These are phyloP conservation scores for Jackrogersella minutella DNA, from an alignment of 495 filamentous ascomycete species.

Conservation along the genomic window DNA sequence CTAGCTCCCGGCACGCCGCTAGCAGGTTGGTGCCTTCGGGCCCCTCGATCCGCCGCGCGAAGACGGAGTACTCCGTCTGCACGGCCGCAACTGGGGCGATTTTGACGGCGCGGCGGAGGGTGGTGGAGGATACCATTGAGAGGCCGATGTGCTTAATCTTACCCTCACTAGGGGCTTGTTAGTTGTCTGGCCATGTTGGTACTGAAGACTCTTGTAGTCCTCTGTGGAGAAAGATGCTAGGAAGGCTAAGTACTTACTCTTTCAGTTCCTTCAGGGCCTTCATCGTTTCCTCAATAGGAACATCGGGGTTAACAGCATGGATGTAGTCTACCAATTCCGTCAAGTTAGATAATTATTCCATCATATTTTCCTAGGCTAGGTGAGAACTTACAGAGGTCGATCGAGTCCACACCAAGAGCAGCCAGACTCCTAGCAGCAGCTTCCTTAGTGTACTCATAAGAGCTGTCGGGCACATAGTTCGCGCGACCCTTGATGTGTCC, in stretches of 20 bases:
- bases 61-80: slow-evolving; percentile 71
- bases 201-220: not conserved
- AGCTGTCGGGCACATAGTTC: slow-evolving; percentile 45
- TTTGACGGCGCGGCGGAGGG: slow-evolving; percentile 52
- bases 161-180: slow-evolving; percentile 41
- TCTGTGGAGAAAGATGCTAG: not conserved
- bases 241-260: slow-evolving; percentile 44
- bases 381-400: slow-evolving; percentile 53
- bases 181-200: not conserved
- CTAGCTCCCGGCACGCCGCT: slow-evolving; percentile 66
- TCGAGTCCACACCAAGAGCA: slow-evolving; percentile 52
- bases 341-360: slow-evolving; percentile 45
- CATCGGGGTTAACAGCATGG: slow-evolving; percentile 45
- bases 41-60: slow-evolving; percentile 64
- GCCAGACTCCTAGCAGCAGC: slow-evolving; percentile 56
- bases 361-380: not conserved
- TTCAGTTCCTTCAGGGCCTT: slow-evolving; percentile 59
- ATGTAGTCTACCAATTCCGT: slow-evolving; percentile 45
- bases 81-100: slow-evolving; percentile 61
- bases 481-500: slow-evolving; percentile 46
- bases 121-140: slow-evolving; percentile 49
- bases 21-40: slow-evolving; percentile 54
- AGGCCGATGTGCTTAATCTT: slow-evolving; percentile 62
- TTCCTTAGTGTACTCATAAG: slow-evolving; percentile 54
- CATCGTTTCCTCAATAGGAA: slow-evolving; percentile 60